Evolutionary conservation across 495 filamentous ascomycete genomes (phyloP), one percentile per base, ranked within the genome.

Genomic region (Talaromyces trachyspermus): DNA sequence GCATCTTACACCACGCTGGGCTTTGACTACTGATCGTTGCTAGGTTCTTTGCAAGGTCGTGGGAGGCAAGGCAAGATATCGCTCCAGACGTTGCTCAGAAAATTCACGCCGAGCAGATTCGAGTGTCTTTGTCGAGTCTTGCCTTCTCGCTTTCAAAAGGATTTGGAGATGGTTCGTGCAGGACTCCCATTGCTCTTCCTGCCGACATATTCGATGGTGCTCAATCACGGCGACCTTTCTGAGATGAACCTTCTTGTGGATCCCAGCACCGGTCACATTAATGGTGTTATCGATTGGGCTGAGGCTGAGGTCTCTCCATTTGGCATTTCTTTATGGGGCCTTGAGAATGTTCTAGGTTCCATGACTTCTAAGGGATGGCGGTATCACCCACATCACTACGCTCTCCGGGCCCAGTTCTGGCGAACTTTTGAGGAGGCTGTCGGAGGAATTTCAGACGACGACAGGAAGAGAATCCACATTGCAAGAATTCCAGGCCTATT

Each of bases 161-260:
- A 27, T 18, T 23, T 56, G 10, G 27, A 15, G 18, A 35, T 43
- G 14, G 26, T 58, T 12, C 54, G 56, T 33, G 46, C 52, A 22
- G 54, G 51, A 32, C 57, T 68, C 23, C 54, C 59, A 24, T 43
- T 50, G 12, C 51, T 64, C 53, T 62, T 64, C 49, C 54, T 56
- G 8, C 52, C 46, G 18, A 52, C 58, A 7, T 57, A 68, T 45
- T 57, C 54, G 3, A 62, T 70, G n/a, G 58, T 71, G 44, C 68
- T 77, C 30, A 71, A 59, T 7, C 69, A 76, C 49, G 59, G 54
- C 7, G 72, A 77, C 52, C 58, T 78, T 25, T 66, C 58, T 42
- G 53, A 59, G 32, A 68, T 70, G 37, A 75, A 74, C 55, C 58
- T 74, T 17, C 50, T 75, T 5, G 45, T 70, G 19, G 61, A 72